These are phyloP conservation scores for Penicillium aurantiogriseum DNA, from an alignment of 2,329 filamentous ascomycete genomes.

Conservation along the genomic window DNA sequence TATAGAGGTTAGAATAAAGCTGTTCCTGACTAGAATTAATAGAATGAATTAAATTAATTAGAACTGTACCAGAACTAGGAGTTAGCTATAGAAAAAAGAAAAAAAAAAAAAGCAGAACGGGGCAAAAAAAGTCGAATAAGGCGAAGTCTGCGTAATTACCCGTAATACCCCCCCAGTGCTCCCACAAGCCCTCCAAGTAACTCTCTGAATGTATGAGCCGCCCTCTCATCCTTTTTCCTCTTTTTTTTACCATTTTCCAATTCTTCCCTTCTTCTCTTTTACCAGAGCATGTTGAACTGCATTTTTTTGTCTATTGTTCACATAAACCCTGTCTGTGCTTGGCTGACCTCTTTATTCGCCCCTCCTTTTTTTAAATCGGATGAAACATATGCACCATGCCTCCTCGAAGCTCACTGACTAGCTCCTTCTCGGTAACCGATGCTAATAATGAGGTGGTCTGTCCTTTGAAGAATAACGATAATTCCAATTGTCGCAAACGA, in stretches of 20 bases:
- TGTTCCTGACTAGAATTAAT: background rate
- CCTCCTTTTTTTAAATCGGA: conserved; percentile 12
- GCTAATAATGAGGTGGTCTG: conserved; percentile 95
- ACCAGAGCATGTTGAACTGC: conserved; percentile 12
- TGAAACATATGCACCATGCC: conserved; percentile 67
- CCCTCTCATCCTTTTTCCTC: conserved; percentile 7
- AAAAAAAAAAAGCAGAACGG: background rate
- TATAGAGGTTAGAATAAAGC: background rate
- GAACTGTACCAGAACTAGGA: background rate
- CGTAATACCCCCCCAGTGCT: conserved; percentile 9
- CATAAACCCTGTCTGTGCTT: conserved; percentile 10
- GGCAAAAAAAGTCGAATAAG: conserved; percentile 1
- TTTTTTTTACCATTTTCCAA: conserved; percentile 10
- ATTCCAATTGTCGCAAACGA: conserved; percentile 93
- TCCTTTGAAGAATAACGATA: conserved; percentile 92
- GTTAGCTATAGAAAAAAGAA: background rate
- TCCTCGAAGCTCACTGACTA: conserved; percentile 79
- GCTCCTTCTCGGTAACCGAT: conserved; percentile 88
- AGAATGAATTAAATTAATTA: too few species aligned
- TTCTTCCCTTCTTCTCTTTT: conserved; percentile 7
- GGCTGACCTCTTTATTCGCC: conserved; percentile 11
- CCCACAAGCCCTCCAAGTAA: conserved; percentile 5
- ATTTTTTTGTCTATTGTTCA: conserved; percentile 6
- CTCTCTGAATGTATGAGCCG: conserved; percentile 16
- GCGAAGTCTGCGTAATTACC: conserved; percentile 11